A percentile compares a stretch with the other conserved stretches of the same genome.
Evolutionary conservation across 495 filamentous ascomycete species (phyloP).

Genomic region (Hypoxylon cercidicola): DNA sequence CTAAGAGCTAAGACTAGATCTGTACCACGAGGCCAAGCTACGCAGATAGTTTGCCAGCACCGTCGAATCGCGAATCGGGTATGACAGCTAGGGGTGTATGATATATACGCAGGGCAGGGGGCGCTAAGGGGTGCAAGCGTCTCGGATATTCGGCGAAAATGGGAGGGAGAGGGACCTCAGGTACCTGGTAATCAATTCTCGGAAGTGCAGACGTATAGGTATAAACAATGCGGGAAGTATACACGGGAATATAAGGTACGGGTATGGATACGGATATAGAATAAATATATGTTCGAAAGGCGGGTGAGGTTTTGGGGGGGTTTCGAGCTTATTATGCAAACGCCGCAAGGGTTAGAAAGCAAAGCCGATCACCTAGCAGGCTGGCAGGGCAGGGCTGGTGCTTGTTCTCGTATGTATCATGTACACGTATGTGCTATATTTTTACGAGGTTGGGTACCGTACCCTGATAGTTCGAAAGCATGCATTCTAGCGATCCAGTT

Average conservation of each 20-base stretch:
- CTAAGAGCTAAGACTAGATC: conserved; percentile 34
- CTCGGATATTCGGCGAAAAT: conserved; percentile 37
- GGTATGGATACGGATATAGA: conserved; percentile 22
- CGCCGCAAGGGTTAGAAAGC: conserved; percentile 39
- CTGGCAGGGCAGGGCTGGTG: conserved; percentile 8
- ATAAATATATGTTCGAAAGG: conserved; percentile 26
- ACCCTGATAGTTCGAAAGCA: conserved; percentile 17
- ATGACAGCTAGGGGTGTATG: conserved; percentile 14
- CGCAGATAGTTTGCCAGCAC: conserved; percentile 22
- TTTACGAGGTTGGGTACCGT: conserved; percentile 34
- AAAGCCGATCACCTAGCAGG: conserved; percentile 39
- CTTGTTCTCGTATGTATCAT: conserved; percentile 32
- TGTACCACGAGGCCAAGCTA: conserved; percentile 43
- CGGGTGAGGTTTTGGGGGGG: conserved; percentile 35
- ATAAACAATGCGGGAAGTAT: conserved; percentile 9
- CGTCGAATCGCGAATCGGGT: conserved; percentile 20
- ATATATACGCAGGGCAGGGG: conserved; percentile 29
- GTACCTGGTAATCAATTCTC: conserved; percentile 42
- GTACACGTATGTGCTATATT: conserved; percentile 1
- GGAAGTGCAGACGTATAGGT: conserved; percentile 35
- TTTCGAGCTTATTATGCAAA: conserved; percentile 41
- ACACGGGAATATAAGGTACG: too few species aligned
- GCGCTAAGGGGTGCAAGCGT: conserved; percentile 24
- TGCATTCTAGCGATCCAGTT: conserved; percentile 4
- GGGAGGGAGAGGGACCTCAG: conserved; percentile 10